Evolutionary conservation across 2,329 filamentous ascomycete genomes (phyloP).

Genomic region (Ilyonectria mors-panacis): DNA sequence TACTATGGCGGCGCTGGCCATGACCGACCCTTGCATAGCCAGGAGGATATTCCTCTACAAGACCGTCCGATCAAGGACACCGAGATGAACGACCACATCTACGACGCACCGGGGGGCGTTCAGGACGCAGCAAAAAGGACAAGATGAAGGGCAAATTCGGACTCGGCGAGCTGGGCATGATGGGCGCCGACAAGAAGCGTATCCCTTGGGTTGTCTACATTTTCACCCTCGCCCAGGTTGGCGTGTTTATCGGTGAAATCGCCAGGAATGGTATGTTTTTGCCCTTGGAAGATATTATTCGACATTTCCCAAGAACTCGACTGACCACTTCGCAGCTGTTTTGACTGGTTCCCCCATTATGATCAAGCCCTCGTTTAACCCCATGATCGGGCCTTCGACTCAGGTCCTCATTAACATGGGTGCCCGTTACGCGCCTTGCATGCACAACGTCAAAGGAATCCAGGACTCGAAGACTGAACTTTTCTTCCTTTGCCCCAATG

Average conservation of each 20-base stretch:
- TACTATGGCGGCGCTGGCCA: slow-evolving; percentile 66
- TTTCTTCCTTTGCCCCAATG: slow-evolving; percentile 86
- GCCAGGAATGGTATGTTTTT: slow-evolving; percentile 80
- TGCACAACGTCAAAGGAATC: slow-evolving; percentile 84
- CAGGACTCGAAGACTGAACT: slow-evolving; percentile 67
- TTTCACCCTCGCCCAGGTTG: slow-evolving; percentile 82
- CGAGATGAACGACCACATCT: slow-evolving; percentile 71
- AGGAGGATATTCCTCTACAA: slow-evolving; percentile 72
- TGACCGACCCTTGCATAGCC: slow-evolving; percentile 55
- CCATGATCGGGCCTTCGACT: slow-evolving; percentile 95
- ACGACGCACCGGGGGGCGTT: slow-evolving; percentile 65
- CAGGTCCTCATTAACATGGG: slow-evolving; percentile 98
- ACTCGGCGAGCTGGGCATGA: slow-evolving; percentile 73
- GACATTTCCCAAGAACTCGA: slow-evolving; percentile 8
- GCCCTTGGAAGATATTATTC: neutral
- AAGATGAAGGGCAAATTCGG: slow-evolving; percentile 62
- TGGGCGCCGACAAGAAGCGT: slow-evolving; percentile 68
- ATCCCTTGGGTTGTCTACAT: slow-evolving; percentile 88
- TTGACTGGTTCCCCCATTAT: slow-evolving; percentile 84
- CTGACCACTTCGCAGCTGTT: slow-evolving; percentile 65
- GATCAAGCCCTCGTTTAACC: slow-evolving; percentile 90
- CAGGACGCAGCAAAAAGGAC: slow-evolving; percentile 48
- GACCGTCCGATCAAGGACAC: slow-evolving; percentile 62
- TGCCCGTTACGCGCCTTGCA: slow-evolving; percentile 91
- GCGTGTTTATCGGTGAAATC: slow-evolving; percentile 91